phyloP scores from a whole-genome alignment of 176 grass and related monocot genomes.

The Eragrostis nindensis region DNA sequence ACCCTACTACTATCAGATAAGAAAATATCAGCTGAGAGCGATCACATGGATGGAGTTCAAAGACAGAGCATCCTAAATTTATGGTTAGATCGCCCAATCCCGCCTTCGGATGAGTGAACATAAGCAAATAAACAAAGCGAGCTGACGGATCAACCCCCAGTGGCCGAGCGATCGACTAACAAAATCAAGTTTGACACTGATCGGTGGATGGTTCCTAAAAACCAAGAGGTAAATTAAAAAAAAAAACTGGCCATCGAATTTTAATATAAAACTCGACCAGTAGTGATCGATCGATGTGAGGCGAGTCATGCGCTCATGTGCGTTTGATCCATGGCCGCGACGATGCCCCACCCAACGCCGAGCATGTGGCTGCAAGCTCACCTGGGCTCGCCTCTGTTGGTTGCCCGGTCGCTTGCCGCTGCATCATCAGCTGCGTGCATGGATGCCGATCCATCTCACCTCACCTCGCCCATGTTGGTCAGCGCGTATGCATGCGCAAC shows the following conservation, averaged over 20 bases:
- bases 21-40: not conserved
- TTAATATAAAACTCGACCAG: too few relatives aligned
- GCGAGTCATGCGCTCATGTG: not conserved
- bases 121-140: conserved; percentile 7
- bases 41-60: conserved; percentile 26
- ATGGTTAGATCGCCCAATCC: conserved; percentile 27
- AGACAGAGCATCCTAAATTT: conserved; percentile 21
- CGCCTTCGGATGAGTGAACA: not conserved
- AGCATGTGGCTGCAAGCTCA: too few relatives aligned
- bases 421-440: not conserved
- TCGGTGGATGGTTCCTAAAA: conserved; percentile 33
- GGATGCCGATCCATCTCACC: conserved; percentile 27
- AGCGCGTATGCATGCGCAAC: not conserved
- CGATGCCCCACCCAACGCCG: too few relatives aligned
- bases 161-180: not conserved
- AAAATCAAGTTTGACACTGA: conserved; percentile 28
- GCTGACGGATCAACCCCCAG: conserved; percentile 30
- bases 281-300: not conserved
- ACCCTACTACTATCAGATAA: not conserved
- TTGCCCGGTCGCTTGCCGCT: conserved; percentile 43
- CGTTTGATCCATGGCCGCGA: not conserved
- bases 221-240: not conserved
- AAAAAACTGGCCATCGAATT: too few relatives aligned
- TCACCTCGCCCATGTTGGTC: conserved; percentile 2
- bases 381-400: conserved; percentile 6